Evolutionary conservation across 2,329 filamentous ascomycete species (phyloP).

Genomic region (Sporothrix humicola): DNA sequence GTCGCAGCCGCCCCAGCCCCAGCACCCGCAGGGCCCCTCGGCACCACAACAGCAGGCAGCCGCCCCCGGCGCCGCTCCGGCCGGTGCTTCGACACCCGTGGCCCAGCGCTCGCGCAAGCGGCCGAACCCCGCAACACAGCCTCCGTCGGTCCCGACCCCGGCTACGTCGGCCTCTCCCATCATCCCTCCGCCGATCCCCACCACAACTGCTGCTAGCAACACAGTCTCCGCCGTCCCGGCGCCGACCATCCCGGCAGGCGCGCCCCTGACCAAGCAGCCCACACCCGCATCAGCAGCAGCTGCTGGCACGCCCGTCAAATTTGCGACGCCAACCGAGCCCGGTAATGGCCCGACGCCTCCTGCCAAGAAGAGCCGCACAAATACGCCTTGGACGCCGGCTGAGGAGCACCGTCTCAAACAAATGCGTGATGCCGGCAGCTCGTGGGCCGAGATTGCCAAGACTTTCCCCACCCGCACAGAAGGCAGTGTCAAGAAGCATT

Average conservation of each 20-base stretch:
- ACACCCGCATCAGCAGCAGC: constrained; percentile 35
- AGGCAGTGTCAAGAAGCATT: constrained; percentile 98
- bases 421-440: constrained; percentile 91
- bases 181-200: constrained; percentile 39
- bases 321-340: constrained; percentile 44
- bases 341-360: constrained; percentile 53
- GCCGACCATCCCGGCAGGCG: constrained; percentile 46
- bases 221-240: constrained; percentile 45
- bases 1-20: constrained; percentile 42
- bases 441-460: constrained; percentile 99
- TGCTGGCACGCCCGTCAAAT: constrained; percentile 33
- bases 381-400: constrained; percentile 95
- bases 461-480: constrained; percentile 93
- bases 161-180: constrained; percentile 38
- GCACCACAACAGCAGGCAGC: constrained; percentile 39
- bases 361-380: constrained; percentile 93
- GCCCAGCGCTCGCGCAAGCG: constrained; percentile 50
- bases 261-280: constrained; percentile 43
- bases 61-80: constrained; percentile 29
- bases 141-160: constrained; percentile 16
- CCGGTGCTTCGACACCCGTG: constrained; percentile 42
- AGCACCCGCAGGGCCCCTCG: constrained; percentile 41
- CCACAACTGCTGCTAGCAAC: constrained; percentile 40
- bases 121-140: constrained; percentile 43
- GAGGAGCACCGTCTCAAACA: constrained; percentile 92